Evolutionary conservation across 2,329 filamentous ascomycete species (phyloP).

Genomic region (Botrytis byssoidea): DNA sequence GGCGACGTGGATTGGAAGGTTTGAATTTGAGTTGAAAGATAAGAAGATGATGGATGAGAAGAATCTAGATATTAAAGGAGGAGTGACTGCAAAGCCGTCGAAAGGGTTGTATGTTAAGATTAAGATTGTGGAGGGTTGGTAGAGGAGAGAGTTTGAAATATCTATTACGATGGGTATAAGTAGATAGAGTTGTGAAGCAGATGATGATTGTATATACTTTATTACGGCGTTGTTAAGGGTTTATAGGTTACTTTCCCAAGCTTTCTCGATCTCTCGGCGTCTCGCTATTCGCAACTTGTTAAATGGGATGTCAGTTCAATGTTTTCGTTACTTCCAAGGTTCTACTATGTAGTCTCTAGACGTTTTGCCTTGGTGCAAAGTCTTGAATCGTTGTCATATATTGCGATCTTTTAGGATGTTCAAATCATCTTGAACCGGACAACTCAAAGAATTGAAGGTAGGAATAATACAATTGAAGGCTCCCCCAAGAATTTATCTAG

Average conservation of each 20-base stretch:
- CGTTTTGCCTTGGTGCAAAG: neutral
- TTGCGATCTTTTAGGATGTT: neutral
- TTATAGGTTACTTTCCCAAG: neutral
- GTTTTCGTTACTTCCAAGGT: neutral
- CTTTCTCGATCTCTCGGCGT: neutral
- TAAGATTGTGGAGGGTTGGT: conserved; percentile 68
- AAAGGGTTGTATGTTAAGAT: conserved; percentile 70
- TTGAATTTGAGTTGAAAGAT: conserved; percentile 59
- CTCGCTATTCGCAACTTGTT: neutral
- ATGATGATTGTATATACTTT: neutral
- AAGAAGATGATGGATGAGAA: conserved; percentile 63
- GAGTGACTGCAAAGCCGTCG: conserved; percentile 69
- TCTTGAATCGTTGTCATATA: neutral
- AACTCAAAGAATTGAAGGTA: neutral
- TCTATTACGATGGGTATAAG: neutral
- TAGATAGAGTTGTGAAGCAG: neutral
- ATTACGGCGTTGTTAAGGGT: neutral
- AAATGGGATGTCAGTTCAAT: neutral
- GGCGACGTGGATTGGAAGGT: conserved; percentile 73
- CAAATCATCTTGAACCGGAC: neutral
- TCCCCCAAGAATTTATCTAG: neutral
- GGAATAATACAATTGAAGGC: neutral
- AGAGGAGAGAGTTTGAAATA: neutral
- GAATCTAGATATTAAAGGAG: conserved; percentile 65
- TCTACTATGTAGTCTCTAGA: neutral